Conservation (phyloP, 257 asterid genomes). For the Penstemon newberryi region DNA sequence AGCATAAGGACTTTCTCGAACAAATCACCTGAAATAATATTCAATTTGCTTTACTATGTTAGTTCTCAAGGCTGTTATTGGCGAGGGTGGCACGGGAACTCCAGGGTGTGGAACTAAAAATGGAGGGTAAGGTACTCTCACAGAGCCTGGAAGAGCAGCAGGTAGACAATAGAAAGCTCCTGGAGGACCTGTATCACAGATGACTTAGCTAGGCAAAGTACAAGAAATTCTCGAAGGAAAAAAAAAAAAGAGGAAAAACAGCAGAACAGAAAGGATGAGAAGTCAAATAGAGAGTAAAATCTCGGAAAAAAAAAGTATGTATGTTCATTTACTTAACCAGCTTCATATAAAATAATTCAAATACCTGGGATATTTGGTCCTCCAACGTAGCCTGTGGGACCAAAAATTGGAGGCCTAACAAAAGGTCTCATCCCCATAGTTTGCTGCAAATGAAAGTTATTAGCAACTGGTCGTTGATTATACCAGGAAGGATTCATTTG, state of each 20-base stretch:
- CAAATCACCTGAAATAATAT: constrained; percentile 85
- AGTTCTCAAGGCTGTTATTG: constrained; percentile 46
- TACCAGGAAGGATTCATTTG: constrained; percentile 42
- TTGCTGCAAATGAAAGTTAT: constrained; percentile 52
- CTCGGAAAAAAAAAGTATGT: too few relatives aligned
- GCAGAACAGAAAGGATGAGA: background rate
- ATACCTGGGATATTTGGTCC: constrained; percentile 64
- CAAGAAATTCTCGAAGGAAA: too few relatives aligned
- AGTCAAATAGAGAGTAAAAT: constrained; percentile 7
- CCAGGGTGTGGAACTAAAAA: constrained; percentile 59
- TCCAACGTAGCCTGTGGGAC: constrained; percentile 53
- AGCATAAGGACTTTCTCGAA: constrained; percentile 11
- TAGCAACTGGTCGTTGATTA: constrained; percentile 53
- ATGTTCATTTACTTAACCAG: background rate
- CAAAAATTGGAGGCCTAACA: constrained; percentile 50
- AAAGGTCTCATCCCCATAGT: constrained; percentile 66
- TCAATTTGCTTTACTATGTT: constrained; percentile 77
- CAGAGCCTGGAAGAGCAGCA: constrained; percentile 61
- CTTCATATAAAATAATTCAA: constrained; percentile 22
- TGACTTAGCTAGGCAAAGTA: constrained; percentile 18
- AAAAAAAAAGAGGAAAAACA: too few relatives aligned
- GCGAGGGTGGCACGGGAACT: constrained; percentile 43
- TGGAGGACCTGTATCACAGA: constrained; percentile 62
- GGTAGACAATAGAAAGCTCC: constrained; percentile 59
- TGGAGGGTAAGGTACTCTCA: constrained; percentile 67